Conservation (phyloP, 257 asterid genomes). For the Solanum pennellii region DNA sequence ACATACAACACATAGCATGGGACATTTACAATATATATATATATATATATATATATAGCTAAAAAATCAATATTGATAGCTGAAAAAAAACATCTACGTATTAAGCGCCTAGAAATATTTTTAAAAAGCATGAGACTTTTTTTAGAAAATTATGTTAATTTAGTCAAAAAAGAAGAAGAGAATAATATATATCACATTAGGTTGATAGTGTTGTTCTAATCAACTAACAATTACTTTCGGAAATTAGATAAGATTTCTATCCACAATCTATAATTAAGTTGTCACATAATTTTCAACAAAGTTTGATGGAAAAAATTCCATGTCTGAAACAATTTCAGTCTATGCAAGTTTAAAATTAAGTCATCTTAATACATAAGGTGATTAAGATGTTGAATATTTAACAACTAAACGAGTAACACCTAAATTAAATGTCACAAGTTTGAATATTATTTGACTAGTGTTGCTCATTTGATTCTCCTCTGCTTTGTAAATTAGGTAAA, state of each 20-base stretch:
- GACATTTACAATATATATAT: not conserved
- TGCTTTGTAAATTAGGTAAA: no score
- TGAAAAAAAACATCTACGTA: not conserved
- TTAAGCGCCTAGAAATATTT: not conserved
- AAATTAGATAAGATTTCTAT: not conserved
- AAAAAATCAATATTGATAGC: not conserved
- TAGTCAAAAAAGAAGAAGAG: no score
- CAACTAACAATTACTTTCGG: not conserved
- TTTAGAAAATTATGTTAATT: not conserved
- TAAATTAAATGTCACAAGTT: not conserved
- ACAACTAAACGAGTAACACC: not conserved
- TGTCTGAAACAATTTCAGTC: not conserved
- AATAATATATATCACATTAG: no score
- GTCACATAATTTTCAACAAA: not conserved
- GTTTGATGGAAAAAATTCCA: not conserved
- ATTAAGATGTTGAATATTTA: no score
- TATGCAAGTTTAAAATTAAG: no score
- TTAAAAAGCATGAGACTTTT: no score
- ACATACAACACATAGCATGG: not conserved
- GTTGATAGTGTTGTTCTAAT: not conserved
- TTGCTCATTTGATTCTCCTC: not conserved
- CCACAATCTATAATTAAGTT: not conserved
- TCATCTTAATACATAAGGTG: no score
- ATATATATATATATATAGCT: not conserved
- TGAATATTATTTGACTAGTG: no score